Conservation (phyloP, 1,284 basidiomycete species). For the Ustanciosporium gigantosporum region DNA sequence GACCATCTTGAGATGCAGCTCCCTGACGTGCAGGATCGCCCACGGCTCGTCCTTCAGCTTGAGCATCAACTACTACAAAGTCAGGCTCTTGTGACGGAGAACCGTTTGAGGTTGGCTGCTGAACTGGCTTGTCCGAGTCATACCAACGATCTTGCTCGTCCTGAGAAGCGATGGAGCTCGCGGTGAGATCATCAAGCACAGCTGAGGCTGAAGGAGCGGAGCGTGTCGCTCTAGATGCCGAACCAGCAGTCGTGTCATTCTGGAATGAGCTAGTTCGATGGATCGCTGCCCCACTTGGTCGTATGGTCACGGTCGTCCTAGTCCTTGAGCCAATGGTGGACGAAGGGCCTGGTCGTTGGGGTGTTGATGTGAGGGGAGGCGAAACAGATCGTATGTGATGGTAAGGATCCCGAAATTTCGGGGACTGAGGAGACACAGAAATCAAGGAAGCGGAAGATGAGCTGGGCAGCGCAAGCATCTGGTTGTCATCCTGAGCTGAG, state of each 20-base stretch:
- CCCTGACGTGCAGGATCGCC: background rate
- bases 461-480: constrained; percentile 5
- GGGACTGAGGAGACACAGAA: constrained; percentile 13
- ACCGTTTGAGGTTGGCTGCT: background rate
- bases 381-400: constrained; percentile 20
- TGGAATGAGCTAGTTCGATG: background rate
- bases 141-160: constrained; percentile 3
- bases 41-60: background rate
- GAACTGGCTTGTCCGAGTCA: background rate
- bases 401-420: constrained; percentile 25
- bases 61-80: constrained; percentile 23
- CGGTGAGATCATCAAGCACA: constrained; percentile 32
- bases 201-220: constrained; percentile 25
- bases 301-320: constrained; percentile 31
- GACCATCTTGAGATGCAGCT: background rate
- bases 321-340: constrained; percentile 33
- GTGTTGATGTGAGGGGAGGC: constrained; percentile 38
- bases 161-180: constrained; percentile 30
- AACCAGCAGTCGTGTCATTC: constrained; percentile 26
- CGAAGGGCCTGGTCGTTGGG: constrained; percentile 22
- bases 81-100: constrained; percentile 9
- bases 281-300: constrained; percentile 1
- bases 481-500: too few relatives aligned
- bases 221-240: constrained; percentile 11
- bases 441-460: constrained; percentile 25